Percentiles rank a stretch among this genome's conserved stretches.
phyloP scores from a whole-genome alignment of 345 rosid genomes.

The Balakata baccata region DNA sequence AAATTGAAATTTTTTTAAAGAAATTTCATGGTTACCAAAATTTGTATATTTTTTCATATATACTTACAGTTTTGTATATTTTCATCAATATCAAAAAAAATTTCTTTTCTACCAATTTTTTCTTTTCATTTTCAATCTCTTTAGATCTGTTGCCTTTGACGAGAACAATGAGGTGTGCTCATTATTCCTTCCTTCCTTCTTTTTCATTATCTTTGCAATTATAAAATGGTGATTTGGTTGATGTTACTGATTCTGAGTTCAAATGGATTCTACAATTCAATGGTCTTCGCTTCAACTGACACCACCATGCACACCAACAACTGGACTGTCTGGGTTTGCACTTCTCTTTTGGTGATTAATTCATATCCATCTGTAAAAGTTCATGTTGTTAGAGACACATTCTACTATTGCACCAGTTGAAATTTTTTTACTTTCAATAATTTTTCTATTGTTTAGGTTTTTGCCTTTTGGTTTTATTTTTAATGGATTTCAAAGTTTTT shows the following conservation, averaged over 20 bases:
- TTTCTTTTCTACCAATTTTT: no score
- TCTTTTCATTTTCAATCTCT: no score
- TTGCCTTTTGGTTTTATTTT: no score
- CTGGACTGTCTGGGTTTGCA: constrained; percentile 98
- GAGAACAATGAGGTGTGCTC: no score
- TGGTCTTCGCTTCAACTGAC: constrained; percentile 41
- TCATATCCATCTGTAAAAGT: neutral
- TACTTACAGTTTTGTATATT: no score
- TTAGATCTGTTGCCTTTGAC: no score
- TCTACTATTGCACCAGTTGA: neutral
- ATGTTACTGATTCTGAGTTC: constrained; percentile 11
- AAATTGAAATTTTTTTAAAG: no score
- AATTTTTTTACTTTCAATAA: neutral
- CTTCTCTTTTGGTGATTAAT: constrained; percentile 77
- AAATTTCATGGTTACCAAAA: no score
- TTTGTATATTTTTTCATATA: no score
- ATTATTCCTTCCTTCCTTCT: no score
- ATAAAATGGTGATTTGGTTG: constrained; percentile 10
- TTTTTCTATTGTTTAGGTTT: neutral
- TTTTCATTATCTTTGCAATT: no score
- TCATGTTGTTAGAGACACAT: neutral
- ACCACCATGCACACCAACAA: constrained; percentile 83
- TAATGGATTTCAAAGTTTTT: neutral
- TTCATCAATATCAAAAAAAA: no score
- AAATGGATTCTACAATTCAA: neutral